phyloP scores from a whole-genome alignment of 225 moss, liverwort and hornwort species.

The Antitrichia curtipendula region DNA sequence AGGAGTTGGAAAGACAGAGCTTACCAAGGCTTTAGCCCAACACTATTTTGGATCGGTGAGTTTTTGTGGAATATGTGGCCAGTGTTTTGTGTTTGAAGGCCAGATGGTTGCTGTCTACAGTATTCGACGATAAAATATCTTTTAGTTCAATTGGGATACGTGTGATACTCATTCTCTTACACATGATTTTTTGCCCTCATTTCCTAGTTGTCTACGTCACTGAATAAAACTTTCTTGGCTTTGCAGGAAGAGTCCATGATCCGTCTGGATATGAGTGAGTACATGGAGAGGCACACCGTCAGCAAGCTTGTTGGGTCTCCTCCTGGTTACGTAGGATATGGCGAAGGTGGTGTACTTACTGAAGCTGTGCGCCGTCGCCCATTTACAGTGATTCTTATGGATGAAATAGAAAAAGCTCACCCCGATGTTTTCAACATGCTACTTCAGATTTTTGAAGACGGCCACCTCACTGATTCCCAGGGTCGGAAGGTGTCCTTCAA shows the following conservation, averaged over 20 bases:
- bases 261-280: slow-evolving; percentile 94
- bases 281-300: slow-evolving; percentile 94
- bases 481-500: slow-evolving; percentile 89
- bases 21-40: slow-evolving; percentile 83
- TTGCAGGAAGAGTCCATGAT: slow-evolving; percentile 88
- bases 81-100: neutral
- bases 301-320: slow-evolving; percentile 95
- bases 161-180: neutral
- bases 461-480: slow-evolving; percentile 82
- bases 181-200: neutral
- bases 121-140: neutral
- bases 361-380: slow-evolving; percentile 83
- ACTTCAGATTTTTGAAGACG: slow-evolving; percentile 92
- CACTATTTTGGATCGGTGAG: slow-evolving; percentile 86
- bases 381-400: slow-evolving; percentile 87
- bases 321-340: slow-evolving; percentile 89
- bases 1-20: slow-evolving; percentile 92
- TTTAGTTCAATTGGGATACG: neutral
- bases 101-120: neutral
- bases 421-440: slow-evolving; percentile 93
- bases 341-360: slow-evolving; percentile 89
- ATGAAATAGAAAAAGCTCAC: slow-evolving; percentile 94
- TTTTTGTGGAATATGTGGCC: neutral
- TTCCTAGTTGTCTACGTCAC: neutral
- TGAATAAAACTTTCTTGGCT: neutral